Evolutionary conservation across 371 early-diverging fungal genomes (phyloP), one percentile per base, ranked within the genome.

Genomic region (Parasitella parasitica): DNA sequence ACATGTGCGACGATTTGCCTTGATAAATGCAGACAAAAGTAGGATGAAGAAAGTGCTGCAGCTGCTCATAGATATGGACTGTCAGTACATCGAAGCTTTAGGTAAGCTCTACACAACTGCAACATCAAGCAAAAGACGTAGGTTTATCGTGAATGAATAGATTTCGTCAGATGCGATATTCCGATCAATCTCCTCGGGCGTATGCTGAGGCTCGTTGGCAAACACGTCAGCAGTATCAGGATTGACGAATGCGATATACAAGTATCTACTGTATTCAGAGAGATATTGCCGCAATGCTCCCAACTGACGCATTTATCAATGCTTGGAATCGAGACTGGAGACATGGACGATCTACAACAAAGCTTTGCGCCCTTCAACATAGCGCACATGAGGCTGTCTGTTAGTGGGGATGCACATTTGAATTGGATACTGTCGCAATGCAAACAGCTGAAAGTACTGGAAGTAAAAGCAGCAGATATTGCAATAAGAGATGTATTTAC

Each of bases 21-120:
- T 75, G 7, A 58, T 36, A 4, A 30, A 64, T n/a, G 62, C 50
- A 5, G 43, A 56, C 8, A 36, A 51, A 24, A 65, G 38, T 35
- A 64, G 24, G 15, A 50, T 59, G 54, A 59, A 55, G 8, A 69
- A 66, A 16, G 22, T 64, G 5, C 26, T 77, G 0, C 61, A 75
- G 18, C 27, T 61, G 13, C 26, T 75, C 0, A 51, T 71, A n/a
- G 57, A 67, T 38, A 57, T 66, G 16, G 68, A 73, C 55, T 75
- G 74, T 20, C 73, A 69, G 8, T 73, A 78, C 34, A 26, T 78
- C 8, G 64, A 71, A 24, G 35, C 16, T 3, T 41, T 78, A 22
- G 70, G 78, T 78, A 70, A 65, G 12, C 3, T 12, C 15, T 28
- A 0, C 4, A 27, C 15, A 20, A 9, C 3, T 6, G 4, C 13